A percentile compares a stretch with the other conserved stretches of the same genome.
phyloP scores from a whole-genome alignment of 768 basidiomycete genomes.

The Megacollybia marginata region DNA sequence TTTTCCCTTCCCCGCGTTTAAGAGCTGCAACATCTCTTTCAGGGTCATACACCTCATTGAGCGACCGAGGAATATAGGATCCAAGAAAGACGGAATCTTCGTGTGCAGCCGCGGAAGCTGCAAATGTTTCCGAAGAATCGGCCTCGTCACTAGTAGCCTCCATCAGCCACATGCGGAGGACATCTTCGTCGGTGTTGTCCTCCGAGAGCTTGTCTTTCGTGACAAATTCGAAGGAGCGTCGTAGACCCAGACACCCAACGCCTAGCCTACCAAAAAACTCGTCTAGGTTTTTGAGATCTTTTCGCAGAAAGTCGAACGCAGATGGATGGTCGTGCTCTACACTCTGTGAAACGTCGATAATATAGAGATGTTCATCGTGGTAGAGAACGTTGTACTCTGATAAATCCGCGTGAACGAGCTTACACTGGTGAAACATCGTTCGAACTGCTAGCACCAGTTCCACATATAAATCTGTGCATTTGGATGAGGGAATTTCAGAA shows the following conservation, averaged over 20 bases:
- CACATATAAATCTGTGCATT: constrained; percentile 56
- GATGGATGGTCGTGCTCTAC: constrained; percentile 97
- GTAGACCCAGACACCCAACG: constrained; percentile 68
- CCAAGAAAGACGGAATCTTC: constrained; percentile 88
- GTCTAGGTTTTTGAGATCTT: constrained; percentile 87
- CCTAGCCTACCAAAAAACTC: constrained; percentile 83
- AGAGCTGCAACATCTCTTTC: constrained; percentile 85
- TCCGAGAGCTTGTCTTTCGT: constrained; percentile 46
- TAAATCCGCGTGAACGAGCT: constrained; percentile 94
- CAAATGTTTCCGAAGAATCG: constrained; percentile 2
- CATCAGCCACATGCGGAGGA: constrained; percentile 43
- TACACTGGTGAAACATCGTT: constrained; percentile 83
- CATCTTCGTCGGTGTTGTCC: constrained; percentile 20
- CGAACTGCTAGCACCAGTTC: constrained; percentile 78
- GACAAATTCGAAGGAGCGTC: constrained; percentile 85
- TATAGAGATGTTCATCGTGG: constrained; percentile 72
- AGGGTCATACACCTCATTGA: constrained; percentile 92
- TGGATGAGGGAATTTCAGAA: constrained; percentile 44
- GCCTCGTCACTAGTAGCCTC: constrained; percentile 8
- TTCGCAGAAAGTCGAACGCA: constrained; percentile 92
- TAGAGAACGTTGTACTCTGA: constrained; percentile 98
- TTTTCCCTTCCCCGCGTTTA: constrained; percentile 57
- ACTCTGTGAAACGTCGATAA: constrained; percentile 98
- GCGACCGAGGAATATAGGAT: constrained; percentile 87
- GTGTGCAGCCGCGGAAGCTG: constrained; percentile 33